These are phyloP conservation scores for Paxillus involutus DNA, from an alignment of 768 basidiomycete species.

Conservation along the genomic window DNA sequence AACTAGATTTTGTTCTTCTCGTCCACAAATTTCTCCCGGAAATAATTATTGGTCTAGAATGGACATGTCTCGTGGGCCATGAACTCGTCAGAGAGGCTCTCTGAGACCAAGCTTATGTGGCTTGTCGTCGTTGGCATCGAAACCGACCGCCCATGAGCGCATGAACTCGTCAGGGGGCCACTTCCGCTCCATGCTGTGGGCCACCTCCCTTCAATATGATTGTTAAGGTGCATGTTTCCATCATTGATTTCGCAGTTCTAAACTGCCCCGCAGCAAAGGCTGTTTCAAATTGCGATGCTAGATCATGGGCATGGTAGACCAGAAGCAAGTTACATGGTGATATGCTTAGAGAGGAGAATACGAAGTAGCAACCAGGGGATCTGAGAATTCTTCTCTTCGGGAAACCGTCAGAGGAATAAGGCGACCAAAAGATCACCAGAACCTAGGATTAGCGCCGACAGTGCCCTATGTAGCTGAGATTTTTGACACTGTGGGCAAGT, in stretches of 20 bases:
- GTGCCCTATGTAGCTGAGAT: not conserved
- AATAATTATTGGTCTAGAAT: not conserved
- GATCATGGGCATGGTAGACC: constrained; percentile 6
- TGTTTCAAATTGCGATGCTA: not conserved
- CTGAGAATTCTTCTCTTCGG: not conserved
- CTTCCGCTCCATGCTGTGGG: not conserved
- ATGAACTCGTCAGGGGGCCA: not conserved
- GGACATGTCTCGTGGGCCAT: not conserved
- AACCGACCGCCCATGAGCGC: no score
- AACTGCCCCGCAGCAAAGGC: not conserved
- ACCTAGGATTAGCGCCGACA: not conserved
- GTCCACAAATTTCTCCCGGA: not conserved
- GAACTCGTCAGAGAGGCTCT: not conserved
- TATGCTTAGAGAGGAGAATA: not conserved
- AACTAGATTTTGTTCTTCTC: not conserved
- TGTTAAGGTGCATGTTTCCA: not conserved
- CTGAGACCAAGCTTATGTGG: not conserved
- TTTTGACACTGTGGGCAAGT: constrained; percentile 9
- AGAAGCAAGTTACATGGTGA: not conserved
- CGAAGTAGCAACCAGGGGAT: not conserved
- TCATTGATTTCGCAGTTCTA: not conserved
- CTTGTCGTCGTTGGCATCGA: not conserved
- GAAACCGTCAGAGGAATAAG: not conserved
- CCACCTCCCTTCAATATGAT: not conserved
- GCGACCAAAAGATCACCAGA: not conserved